Percentiles rank a stretch among this genome's conserved stretches.
phyloP scores from a whole-genome alignment of 257 asterid species.

The Gentiana dahurica region DNA sequence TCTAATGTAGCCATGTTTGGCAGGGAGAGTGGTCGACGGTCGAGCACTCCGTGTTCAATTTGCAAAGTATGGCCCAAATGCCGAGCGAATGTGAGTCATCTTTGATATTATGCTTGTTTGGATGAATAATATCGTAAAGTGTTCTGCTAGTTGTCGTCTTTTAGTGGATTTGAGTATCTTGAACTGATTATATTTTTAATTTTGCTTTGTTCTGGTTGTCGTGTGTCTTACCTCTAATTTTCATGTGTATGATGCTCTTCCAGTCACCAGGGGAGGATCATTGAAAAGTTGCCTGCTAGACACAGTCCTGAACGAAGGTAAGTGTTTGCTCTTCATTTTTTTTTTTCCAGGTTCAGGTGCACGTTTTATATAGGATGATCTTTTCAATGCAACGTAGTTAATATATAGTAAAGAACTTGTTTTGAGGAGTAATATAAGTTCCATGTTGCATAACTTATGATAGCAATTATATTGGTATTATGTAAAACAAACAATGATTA shows the following conservation, averaged over 20 bases:
- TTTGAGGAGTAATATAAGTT: background rate
- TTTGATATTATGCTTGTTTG: no score
- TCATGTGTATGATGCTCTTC: background rate
- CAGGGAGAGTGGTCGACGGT: slow-evolving; percentile 28
- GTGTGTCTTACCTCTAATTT: background rate
- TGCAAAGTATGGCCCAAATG: slow-evolving; percentile 30
- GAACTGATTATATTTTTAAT: no score
- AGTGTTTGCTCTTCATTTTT: background rate
- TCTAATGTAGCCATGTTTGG: background rate
- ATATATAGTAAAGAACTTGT: background rate
- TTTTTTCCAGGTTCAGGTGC: no score
- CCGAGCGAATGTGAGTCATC: slow-evolving; percentile 24
- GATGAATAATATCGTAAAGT: background rate
- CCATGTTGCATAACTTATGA: background rate
- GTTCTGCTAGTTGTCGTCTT: background rate
- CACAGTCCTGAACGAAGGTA: slow-evolving; percentile 25
- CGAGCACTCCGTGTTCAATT: slow-evolving; percentile 27
- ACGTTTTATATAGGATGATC: no score
- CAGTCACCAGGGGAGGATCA: slow-evolving; percentile 24
- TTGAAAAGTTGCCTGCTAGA: slow-evolving; percentile 12
- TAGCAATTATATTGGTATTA: no score
- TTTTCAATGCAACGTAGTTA: no score
- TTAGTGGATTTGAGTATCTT: background rate
- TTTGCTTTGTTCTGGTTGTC: background rate
- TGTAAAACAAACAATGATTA: no score